Evolutionary conservation across 176 grass and related monocot species (phyloP).

Genomic region (Lolium perenne): DNA sequence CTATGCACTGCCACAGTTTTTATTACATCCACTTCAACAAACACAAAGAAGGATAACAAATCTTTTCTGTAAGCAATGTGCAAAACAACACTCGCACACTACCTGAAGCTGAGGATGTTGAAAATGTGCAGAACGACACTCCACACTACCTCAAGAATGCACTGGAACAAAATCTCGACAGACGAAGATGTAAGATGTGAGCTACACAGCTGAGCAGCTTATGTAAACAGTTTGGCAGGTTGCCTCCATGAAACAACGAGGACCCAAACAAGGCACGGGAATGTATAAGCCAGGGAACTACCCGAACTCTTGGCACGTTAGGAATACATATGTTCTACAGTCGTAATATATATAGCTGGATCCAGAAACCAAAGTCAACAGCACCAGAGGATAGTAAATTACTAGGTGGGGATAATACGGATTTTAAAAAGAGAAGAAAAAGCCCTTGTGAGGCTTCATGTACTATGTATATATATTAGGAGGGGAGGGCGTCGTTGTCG

Average conservation of each 20-base stretch:
- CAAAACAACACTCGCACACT: background rate
- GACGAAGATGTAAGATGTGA: background rate
- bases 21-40: no score
- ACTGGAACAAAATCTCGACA: background rate
- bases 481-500: constrained; percentile 15
- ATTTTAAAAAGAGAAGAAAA: constrained; percentile 11
- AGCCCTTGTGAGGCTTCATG: constrained; percentile 42
- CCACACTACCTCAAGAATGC: background rate
- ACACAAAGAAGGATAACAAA: background rate
- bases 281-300: background rate
- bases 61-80: background rate
- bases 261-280: background rate
- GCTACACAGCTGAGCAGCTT: background rate
- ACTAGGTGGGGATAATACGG: constrained; percentile 20
- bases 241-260: background rate
- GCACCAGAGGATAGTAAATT: constrained; percentile 20
- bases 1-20: no score
- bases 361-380: background rate
- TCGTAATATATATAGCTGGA: constrained; percentile 34
- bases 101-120: background rate
- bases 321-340: constrained; percentile 33
- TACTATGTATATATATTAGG: constrained; percentile 56
- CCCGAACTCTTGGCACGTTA: background rate
- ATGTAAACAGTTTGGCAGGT: background rate
- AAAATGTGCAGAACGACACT: background rate